A percentile compares a stretch with the other conserved stretches of the same genome.
Evolutionary conservation across 2,329 filamentous ascomycete species (phyloP).

Genomic region (Diaporthe citri): DNA sequence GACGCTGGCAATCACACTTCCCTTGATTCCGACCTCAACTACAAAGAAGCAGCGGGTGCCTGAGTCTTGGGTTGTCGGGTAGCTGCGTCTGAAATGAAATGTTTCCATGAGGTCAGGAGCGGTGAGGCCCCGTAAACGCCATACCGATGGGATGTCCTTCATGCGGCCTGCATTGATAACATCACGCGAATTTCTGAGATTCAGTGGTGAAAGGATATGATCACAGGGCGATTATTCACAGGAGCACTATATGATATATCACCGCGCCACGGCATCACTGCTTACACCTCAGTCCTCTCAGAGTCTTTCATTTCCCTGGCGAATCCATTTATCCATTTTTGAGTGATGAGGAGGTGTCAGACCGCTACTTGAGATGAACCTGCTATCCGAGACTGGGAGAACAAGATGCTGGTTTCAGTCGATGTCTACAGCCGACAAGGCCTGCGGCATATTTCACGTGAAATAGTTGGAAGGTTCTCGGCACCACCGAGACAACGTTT

Average conservation of each 20-base stretch:
- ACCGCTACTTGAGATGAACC: not conserved
- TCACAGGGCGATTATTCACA: not conserved
- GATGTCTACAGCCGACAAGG: not conserved
- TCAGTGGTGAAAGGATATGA: not conserved
- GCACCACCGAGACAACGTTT: not conserved
- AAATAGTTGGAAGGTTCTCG: not conserved
- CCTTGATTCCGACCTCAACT: not conserved
- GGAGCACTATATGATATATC: not conserved
- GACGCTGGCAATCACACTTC: not conserved
- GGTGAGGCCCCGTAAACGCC: not conserved
- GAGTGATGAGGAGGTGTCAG: not conserved
- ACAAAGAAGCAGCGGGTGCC: not conserved
- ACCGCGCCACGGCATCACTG: not conserved
- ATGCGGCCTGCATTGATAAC: too few species aligned
- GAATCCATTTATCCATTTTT: not conserved
- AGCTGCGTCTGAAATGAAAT: not conserved
- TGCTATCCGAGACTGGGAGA: slow-evolving; percentile 7
- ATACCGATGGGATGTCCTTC: not conserved
- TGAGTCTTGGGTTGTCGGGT: not conserved
- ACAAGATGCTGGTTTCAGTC: not conserved
- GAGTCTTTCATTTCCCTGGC: not conserved
- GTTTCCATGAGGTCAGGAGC: not conserved
- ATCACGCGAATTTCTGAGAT: not conserved
- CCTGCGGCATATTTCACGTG: not conserved
- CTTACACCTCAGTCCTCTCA: not conserved